phyloP scores from a whole-genome alignment of 805 yeast species.

The Cyberlindnera lachancei region DNA sequence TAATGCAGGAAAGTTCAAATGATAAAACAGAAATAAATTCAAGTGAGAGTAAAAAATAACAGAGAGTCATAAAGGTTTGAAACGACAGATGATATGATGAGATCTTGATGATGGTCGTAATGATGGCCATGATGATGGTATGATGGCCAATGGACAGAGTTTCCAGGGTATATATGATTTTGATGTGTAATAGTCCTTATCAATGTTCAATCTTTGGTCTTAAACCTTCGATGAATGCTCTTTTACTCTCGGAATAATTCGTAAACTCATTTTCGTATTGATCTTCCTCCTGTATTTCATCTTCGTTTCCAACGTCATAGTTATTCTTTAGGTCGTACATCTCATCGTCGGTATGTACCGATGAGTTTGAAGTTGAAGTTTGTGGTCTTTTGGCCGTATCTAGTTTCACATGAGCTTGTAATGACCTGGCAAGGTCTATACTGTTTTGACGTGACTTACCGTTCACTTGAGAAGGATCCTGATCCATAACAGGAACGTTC shows the following conservation, averaged over 20 bases:
- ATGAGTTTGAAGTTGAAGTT: conserved; percentile 8
- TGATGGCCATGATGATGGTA: too few species aligned
- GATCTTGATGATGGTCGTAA: too few species aligned
- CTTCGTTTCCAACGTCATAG: conserved; percentile 23
- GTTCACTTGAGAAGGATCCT: too few species aligned
- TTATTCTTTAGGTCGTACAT: conserved; percentile 27
- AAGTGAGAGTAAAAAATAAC: too few species aligned
- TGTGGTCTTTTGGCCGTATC: conserved; percentile 15
- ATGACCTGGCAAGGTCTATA: conserved; percentile 18
- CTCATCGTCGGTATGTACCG: conserved; percentile 5
- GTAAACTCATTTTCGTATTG: conserved; percentile 40
- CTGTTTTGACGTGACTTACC: conserved; percentile 6
- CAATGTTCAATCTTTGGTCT: conserved; percentile 26
- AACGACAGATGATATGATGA: too few species aligned
- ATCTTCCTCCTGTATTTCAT: conserved; percentile 35
- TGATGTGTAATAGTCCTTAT: not conserved
- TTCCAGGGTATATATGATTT: too few species aligned
- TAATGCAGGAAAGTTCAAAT: too few species aligned
- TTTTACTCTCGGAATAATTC: conserved; percentile 35
- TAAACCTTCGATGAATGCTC: conserved; percentile 32
- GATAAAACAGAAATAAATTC: too few species aligned
- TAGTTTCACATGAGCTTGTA: conserved; percentile 22
- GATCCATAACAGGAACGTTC: conserved; percentile 20
- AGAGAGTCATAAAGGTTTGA: too few species aligned
- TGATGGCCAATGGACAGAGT: too few species aligned